phyloP scores from a whole-genome alignment of 768 basidiomycete genomes.

The Bullera alba region DNA sequence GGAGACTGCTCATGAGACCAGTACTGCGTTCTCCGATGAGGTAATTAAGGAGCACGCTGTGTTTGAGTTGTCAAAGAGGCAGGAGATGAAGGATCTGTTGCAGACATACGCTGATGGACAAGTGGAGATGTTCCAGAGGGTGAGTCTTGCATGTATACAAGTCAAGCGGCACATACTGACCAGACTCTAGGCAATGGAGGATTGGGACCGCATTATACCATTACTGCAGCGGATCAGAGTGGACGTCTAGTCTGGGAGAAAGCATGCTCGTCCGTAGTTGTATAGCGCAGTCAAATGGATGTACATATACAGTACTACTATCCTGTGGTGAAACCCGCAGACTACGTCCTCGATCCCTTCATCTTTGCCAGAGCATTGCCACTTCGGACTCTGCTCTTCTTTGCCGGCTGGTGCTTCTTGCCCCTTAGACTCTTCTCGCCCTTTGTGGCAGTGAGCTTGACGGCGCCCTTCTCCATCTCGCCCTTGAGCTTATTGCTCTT shows the following conservation, averaged over 20 bases:
- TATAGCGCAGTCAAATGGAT: too few relatives aligned
- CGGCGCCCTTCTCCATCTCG: slow-evolving; percentile 37
- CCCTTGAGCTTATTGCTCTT: slow-evolving; percentile 7
- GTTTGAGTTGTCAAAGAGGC: slow-evolving; percentile 83
- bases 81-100: slow-evolving; percentile 96
- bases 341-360: slow-evolving; percentile 42
- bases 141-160: slow-evolving; percentile 25
- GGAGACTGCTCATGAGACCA: slow-evolving; percentile 86
- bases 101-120: slow-evolving; percentile 84
- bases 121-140: slow-evolving; percentile 87
- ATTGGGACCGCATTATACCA: slow-evolving; percentile 68
- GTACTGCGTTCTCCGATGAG: slow-evolving; percentile 92
- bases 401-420: slow-evolving; percentile 34
- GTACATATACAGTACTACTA: neutral
- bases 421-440: slow-evolving; percentile 24
- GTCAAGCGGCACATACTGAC: slow-evolving; percentile 2
- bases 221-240: slow-evolving; percentile 88
- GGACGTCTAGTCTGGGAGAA: slow-evolving; percentile 64
- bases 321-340: neutral
- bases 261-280: neutral
- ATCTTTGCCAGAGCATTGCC: slow-evolving; percentile 39
- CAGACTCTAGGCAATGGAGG: slow-evolving; percentile 71
- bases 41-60: slow-evolving; percentile 81
- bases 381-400: slow-evolving; percentile 45
- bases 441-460: slow-evolving; percentile 38